Conservation (phyloP, 1,284 basidiomycete genomes). For the Ganoderma multipileum region DNA sequence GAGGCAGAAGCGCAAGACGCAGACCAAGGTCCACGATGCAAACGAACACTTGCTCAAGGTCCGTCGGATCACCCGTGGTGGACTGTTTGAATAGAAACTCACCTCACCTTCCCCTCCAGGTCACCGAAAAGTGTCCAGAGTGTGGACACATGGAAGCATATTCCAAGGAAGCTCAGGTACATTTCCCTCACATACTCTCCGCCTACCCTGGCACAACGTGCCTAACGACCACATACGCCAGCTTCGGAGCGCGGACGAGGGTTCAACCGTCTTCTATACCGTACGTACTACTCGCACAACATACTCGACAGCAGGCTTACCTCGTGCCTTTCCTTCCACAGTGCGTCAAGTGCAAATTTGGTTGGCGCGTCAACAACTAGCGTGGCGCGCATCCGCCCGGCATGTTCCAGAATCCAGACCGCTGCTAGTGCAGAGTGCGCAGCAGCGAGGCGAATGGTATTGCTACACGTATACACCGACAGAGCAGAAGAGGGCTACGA, state of each 20-base stretch:
- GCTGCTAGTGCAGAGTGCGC: conserved; percentile 1
- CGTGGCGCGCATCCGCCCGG: conserved; percentile 6
- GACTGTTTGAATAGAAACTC: background rate
- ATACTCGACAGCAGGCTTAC: background rate
- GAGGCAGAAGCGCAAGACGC: conserved; percentile 89
- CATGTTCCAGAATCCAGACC: conserved; percentile 5
- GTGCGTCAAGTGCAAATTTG: conserved; percentile 77
- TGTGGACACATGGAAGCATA: conserved; percentile 87
- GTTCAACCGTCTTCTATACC: conserved; percentile 85
- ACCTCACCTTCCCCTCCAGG: conserved; percentile 51
- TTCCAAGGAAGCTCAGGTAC: conserved; percentile 80
- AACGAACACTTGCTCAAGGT: conserved; percentile 81
- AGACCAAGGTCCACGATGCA: conserved; percentile 82
- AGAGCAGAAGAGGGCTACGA: conserved; percentile 87
- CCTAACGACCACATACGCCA: conserved; percentile 46
- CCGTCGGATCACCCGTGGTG: background rate
- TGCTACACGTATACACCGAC: conserved; percentile 85
- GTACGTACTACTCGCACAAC: conserved; percentile 48
- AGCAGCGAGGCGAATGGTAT: conserved; percentile 16
- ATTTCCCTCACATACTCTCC: conserved; percentile 27
- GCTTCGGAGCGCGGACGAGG: conserved; percentile 90
- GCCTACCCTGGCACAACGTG: background rate
- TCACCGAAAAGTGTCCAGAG: conserved; percentile 91
- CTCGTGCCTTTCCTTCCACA: conserved; percentile 35
- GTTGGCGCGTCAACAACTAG: conserved; percentile 82